Percentiles rank a stretch among this genome's conserved stretches.
phyloP scores from a whole-genome alignment of 78 protist species.

The Dictyostelium citrinum region DNA sequence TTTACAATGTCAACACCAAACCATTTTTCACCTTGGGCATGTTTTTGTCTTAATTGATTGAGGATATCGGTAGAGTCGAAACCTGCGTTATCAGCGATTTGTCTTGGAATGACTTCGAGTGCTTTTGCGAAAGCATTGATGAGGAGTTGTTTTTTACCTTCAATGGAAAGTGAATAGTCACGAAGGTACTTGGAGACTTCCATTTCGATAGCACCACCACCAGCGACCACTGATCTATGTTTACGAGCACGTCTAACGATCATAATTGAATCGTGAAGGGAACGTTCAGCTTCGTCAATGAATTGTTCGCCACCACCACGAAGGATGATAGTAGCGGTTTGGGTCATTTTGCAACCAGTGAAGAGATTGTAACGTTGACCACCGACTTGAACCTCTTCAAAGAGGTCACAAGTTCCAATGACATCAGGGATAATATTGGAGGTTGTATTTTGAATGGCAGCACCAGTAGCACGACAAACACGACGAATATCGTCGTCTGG shows the following conservation, averaged over 20 bases:
- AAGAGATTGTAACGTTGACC: constrained; percentile 96
- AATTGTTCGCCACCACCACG: constrained; percentile 99
- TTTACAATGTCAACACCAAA: constrained; percentile 97
- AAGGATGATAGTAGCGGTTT: constrained; percentile 96
- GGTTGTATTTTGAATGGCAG: constrained; percentile 93
- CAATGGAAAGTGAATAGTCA: constrained; percentile 88
- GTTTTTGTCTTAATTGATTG: constrained; percentile 97
- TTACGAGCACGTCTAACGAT: constrained; percentile 95
- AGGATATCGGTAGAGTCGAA: constrained; percentile 98
- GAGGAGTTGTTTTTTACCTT: constrained; percentile 97
- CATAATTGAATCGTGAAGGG: constrained; percentile 99
- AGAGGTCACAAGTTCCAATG: constrained; percentile 97
- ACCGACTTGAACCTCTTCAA: constrained; percentile 99
- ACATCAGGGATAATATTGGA: constrained; percentile 77
- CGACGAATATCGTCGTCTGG: constrained; percentile 96
- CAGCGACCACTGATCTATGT: constrained; percentile 95
- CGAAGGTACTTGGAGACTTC: constrained; percentile 92
- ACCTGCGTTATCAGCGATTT: constrained; percentile 98
- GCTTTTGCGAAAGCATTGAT: constrained; percentile 97
- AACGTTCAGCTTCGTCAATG: constrained; percentile 98
- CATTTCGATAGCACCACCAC: constrained; percentile 99
- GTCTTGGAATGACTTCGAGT: constrained; percentile 98
- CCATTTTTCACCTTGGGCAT: constrained; percentile 92
- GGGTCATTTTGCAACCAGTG: constrained; percentile 90
- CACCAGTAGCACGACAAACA: constrained; percentile 89